Evolutionary conservation across 2,329 filamentous ascomycete genomes (phyloP).

Genomic region (Paraconiothyrium brasiliense): DNA sequence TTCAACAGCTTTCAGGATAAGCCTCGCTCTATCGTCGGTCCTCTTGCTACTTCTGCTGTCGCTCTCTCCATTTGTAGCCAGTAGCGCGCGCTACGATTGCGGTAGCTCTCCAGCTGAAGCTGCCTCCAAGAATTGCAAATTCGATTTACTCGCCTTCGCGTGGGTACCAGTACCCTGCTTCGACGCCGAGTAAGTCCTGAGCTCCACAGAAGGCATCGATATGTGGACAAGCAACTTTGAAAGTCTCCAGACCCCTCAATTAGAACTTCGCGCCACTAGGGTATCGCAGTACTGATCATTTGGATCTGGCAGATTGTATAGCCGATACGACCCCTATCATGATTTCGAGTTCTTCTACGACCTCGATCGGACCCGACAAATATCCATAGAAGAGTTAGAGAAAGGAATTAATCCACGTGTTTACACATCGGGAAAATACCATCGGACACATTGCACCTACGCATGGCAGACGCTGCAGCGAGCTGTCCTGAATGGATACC

Average conservation of each 20-base stretch:
- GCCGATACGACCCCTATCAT: background rate
- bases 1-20: background rate
- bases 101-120: background rate
- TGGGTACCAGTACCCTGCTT: background rate
- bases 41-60: background rate
- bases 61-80: background rate
- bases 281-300: too few species aligned
- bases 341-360: background rate
- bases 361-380: background rate
- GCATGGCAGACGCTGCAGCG: constrained; percentile 1
- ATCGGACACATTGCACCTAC: constrained; percentile 1
- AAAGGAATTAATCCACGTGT: background rate
- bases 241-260: background rate
- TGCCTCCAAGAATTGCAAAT: background rate
- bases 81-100: background rate
- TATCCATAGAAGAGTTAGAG: background rate
- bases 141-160: background rate
- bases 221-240: background rate
- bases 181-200: background rate
- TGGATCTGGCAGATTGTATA: too few species aligned
- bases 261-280: too few species aligned
- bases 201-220: background rate
- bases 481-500: background rate
- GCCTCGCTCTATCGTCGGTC: background rate
- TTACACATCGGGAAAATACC: background rate